These are phyloP conservation scores for Eragrostis curvula DNA, from an alignment of 176 grass and related monocot species.

Conservation along the genomic window DNA sequence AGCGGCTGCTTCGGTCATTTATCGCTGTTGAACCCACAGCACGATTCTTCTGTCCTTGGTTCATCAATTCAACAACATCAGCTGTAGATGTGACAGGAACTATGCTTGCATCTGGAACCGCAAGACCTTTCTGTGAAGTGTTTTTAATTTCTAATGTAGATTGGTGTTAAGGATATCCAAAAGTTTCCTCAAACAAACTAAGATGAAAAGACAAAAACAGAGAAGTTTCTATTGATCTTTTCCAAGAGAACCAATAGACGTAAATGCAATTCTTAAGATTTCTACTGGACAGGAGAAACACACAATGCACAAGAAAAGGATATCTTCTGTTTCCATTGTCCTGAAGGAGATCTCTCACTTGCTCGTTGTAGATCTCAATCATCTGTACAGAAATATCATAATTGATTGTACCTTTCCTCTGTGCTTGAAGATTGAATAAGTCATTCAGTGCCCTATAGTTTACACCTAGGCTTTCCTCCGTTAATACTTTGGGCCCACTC, in stretches of 20 bases:
- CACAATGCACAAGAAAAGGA: slow-evolving; percentile 57
- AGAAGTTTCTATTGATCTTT: slow-evolving; percentile 8
- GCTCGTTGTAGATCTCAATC: slow-evolving; percentile 99
- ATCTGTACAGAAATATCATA: slow-evolving; percentile 93
- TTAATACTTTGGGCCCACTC: slow-evolving; percentile 83
- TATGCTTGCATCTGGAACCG: slow-evolving; percentile 77
- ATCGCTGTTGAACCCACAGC: slow-evolving; percentile 74
- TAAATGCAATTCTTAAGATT: not conserved
- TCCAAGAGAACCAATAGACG: slow-evolving; percentile 9
- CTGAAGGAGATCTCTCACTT: slow-evolving; percentile 90
- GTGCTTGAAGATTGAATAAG: slow-evolving; percentile 71
- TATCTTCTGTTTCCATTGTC: slow-evolving; percentile 78
- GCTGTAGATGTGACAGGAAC: slow-evolving; percentile 68
- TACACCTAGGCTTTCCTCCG: slow-evolving; percentile 63
- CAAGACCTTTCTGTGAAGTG: slow-evolving; percentile 75
- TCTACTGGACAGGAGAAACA: slow-evolving; percentile 10
- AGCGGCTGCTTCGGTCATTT: slow-evolving; percentile 91
- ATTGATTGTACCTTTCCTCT: slow-evolving; percentile 65
- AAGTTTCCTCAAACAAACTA: slow-evolving; percentile 23
- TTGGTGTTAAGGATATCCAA: slow-evolving; percentile 60
- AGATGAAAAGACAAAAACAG: slow-evolving; percentile 22
- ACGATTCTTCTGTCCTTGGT: slow-evolving; percentile 78
- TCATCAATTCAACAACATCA: slow-evolving; percentile 85
- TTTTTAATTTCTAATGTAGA: slow-evolving; percentile 90
- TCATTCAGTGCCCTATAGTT: slow-evolving; percentile 96